These are phyloP conservation scores for Cladophialophora exuberans DNA, from an alignment of 2,329 filamentous ascomycete species.

Conservation along the genomic window DNA sequence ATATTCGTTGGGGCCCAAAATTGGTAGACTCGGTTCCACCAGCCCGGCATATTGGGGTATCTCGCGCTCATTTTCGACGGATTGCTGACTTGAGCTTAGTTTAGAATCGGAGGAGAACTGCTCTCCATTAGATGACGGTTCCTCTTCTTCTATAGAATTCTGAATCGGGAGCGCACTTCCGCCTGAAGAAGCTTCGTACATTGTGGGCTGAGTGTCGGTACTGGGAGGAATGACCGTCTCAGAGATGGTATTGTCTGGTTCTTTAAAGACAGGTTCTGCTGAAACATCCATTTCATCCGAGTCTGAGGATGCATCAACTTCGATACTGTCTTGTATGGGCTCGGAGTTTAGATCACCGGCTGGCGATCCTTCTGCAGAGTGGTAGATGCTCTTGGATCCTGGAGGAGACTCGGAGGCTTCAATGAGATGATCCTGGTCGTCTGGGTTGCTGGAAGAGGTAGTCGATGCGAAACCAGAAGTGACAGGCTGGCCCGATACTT, in stretches of 20 bases:
- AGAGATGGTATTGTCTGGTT: background rate
- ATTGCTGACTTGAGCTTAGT: slow-evolving; percentile 33
- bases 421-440: background rate
- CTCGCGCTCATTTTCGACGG: slow-evolving; percentile 30
- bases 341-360: background rate
- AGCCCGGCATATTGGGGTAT: slow-evolving; percentile 28
- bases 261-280: background rate
- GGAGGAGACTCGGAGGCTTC: background rate
- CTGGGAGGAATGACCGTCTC: background rate
- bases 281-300: slow-evolving; percentile 3
- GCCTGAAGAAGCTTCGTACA: slow-evolving; percentile 14
- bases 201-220: background rate
- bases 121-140: slow-evolving; percentile 21
- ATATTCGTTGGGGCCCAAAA: slow-evolving; percentile 32
- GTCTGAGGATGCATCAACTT: background rate
- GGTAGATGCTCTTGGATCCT: background rate
- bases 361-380: background rate
- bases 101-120: slow-evolving; percentile 29
- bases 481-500: too few species aligned
- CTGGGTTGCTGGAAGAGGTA: background rate
- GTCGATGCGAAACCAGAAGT: too few species aligned
- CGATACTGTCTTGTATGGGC: background rate
- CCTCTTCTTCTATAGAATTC: slow-evolving; percentile 33
- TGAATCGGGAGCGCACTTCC: slow-evolving; percentile 31
- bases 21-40: slow-evolving; percentile 27